phyloP scores from a whole-genome alignment of 331 rosid species.

The Acacia concinna region DNA sequence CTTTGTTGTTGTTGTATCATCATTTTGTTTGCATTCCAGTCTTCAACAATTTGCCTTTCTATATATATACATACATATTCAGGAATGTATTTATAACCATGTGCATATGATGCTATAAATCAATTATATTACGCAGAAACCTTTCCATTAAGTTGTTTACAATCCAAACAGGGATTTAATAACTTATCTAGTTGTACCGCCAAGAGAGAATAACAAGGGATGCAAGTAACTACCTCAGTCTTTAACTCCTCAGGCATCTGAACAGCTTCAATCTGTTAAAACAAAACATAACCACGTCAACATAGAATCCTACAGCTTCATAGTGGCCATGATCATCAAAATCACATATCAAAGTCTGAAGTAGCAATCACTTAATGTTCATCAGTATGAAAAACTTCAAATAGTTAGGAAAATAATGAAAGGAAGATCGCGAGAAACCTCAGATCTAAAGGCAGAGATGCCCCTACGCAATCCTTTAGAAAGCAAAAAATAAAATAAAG shows the following conservation, averaged over 20 bases:
- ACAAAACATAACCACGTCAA: constrained; percentile 28
- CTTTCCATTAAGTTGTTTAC: neutral
- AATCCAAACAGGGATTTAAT: neutral
- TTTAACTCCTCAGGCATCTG: constrained; percentile 57
- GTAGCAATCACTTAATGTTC: neutral
- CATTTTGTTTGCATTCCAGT: neutral
- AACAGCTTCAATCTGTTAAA: constrained; percentile 50
- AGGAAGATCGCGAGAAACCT: neutral
- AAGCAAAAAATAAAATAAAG: neutral
- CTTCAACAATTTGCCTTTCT: neutral
- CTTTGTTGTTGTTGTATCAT: too few species aligned
- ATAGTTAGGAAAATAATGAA: neutral
- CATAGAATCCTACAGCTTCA: neutral
- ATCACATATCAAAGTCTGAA: constrained; percentile 17
- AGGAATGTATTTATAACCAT: too few species aligned
- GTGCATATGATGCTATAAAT: neutral
- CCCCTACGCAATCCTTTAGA: neutral
- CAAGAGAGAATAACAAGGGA: constrained; percentile 20
- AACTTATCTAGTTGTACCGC: constrained; percentile 4
- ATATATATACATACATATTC: too few species aligned
- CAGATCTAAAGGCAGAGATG: neutral
- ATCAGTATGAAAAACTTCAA: neutral
- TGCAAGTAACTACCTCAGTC: constrained; percentile 46
- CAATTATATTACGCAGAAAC: constrained; percentile 14
- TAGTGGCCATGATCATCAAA: neutral